Evolutionary conservation across 768 basidiomycete genomes (phyloP), one percentile per base, ranked within the genome.

Genomic region (Rubroboletus satanas): DNA sequence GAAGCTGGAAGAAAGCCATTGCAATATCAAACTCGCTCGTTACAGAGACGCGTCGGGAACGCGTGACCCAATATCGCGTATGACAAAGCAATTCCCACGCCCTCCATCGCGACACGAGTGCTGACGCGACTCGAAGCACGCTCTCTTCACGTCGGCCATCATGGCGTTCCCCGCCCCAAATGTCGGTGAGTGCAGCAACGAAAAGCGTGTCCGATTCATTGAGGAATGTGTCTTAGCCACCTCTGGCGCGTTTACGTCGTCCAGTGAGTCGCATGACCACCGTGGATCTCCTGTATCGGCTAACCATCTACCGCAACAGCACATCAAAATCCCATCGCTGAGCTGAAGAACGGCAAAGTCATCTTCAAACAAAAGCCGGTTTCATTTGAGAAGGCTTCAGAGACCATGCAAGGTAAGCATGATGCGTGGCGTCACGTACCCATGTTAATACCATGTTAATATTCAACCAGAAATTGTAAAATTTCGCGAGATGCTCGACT

Each of bases 321-420:
- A 38, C 72, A 72, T 46, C 82, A 75, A 64, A 51, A 71, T 1
- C 59, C 73, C 7, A 70, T 85, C 15, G 81, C 79, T 5, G 88
- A 90, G 56, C 65, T 91, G 14, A 89, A 81, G 76, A 89, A 87
- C 67, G 89, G 88, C 21, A 93, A 85, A 67, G 79, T 88, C 4
- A 59, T 82, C 11, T 84, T 91, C 65, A 88, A 80, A 69, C 90
- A 93, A 75, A 92, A 89, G 70, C 72, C 79, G 15, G 63, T 85
- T 33, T 82, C 86, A 0, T 81, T 89, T 46, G 88, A 91, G 72
- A 90, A 90, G 68, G 77, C 83, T 62, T 87, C 87, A 7, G 88
- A 91, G 66, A 90, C 90, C 15, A 78, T 93, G 63, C 86, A 88
- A 79, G 90, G 91, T 87, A 55, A 45, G 78, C 66, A 49, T 47